These are phyloP conservation scores for Phytophthora crassamura DNA, from an alignment of 352 stramenopile genomes.

Conservation along the genomic window DNA sequence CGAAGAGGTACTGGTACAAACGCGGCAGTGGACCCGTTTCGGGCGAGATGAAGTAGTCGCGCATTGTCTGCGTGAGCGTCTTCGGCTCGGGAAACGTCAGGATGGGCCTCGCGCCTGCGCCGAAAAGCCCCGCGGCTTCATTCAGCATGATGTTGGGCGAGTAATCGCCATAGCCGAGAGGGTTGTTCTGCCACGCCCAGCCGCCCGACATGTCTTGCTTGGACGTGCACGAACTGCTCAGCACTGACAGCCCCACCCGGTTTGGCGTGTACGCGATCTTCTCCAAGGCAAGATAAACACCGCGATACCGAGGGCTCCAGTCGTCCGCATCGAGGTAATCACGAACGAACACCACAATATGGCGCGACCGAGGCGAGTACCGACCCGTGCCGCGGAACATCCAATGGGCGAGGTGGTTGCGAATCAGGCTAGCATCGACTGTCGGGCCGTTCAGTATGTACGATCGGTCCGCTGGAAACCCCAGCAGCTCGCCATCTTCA, in stretches of 20 bases:
- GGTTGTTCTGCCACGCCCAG: conserved; percentile 76
- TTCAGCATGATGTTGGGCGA: conserved; percentile 69
- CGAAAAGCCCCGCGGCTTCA: conserved; percentile 66
- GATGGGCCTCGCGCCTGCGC: conserved; percentile 54
- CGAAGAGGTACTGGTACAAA: conserved; percentile 67
- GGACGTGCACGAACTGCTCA: conserved; percentile 40
- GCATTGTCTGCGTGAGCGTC: conserved; percentile 64
- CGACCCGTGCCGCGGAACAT: conserved; percentile 67
- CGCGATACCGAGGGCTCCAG: conserved; percentile 51
- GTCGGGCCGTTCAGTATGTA: conserved; percentile 65
- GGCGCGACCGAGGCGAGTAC: conserved; percentile 62
- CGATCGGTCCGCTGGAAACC: conserved; percentile 52
- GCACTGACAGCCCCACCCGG: conserved; percentile 47
- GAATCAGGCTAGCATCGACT: conserved; percentile 66
- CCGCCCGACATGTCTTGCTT: conserved; percentile 56
- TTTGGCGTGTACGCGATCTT: conserved; percentile 69
- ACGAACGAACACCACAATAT: conserved; percentile 64
- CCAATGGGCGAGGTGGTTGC: conserved; percentile 77
- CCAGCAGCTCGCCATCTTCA: conserved; percentile 40
- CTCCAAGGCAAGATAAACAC: conserved; percentile 70
- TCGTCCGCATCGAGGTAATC: conserved; percentile 37
- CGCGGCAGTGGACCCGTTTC: conserved; percentile 56
- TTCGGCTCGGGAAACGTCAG: conserved; percentile 50
- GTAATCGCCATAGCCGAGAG: conserved; percentile 55
- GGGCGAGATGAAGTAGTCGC: conserved; percentile 63